phyloP scores from a whole-genome alignment of 176 grass and related monocot genomes.

The Eleusine indica region DNA sequence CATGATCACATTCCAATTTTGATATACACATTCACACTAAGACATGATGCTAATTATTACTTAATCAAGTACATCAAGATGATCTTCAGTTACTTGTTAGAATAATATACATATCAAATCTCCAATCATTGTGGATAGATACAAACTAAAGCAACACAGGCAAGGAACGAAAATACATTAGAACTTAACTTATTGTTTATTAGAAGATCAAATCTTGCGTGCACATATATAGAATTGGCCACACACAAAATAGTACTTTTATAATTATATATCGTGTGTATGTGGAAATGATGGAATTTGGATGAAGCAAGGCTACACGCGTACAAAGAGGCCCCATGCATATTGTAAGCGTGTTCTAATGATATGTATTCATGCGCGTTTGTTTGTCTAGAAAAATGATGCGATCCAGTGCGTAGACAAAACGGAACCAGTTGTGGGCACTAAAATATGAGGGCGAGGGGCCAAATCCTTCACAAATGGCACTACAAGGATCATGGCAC shows the following conservation, averaged over 20 bases:
- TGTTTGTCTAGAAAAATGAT: neutral
- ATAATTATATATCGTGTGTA: conserved; percentile 17
- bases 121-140: conserved; percentile 9
- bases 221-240: neutral
- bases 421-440: neutral
- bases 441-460: conserved; percentile 18
- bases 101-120: conserved; percentile 7
- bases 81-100: neutral
- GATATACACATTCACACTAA: neutral
- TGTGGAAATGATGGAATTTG: conserved; percentile 13
- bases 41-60: neutral
- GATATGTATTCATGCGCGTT: neutral
- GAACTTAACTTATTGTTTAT: neutral
- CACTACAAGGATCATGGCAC: neutral
- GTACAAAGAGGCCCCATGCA: conserved; percentile 8
- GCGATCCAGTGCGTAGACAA: neutral
- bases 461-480: conserved; percentile 1
- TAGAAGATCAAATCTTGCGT: conserved; percentile 15
- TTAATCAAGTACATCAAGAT: neutral
- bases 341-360: neutral
- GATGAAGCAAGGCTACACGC: conserved; percentile 22
- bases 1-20: neutral
- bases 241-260: neutral
- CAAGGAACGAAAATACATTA: conserved; percentile 27
- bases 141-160: conserved; percentile 24